Evolutionary conservation across 106 monocot species (phyloP), one percentile per base, ranked within the genome.

Genomic region (Ottelia alismoides): DNA sequence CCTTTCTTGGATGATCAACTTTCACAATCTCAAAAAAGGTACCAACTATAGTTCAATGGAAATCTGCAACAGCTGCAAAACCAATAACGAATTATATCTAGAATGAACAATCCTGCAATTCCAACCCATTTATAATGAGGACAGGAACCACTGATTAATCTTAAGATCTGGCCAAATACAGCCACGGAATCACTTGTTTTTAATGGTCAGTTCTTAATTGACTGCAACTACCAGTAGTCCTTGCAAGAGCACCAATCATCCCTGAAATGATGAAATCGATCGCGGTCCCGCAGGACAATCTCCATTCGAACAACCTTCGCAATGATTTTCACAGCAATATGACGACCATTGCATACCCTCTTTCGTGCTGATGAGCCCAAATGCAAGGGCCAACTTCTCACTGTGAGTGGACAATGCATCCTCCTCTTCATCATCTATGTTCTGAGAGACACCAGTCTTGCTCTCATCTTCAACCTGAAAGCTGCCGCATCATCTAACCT

Each of bases 321-420:
- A 10, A 59, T 60, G 51, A 75, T 6, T 53, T 75, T 75, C 64
- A 69, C 59, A 12, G 58, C 57, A 21, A 59, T 63, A 43, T 75
- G 68, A 22, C 68, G 69, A 52, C 69, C 64, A 16, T 47, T 58
- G 44, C 75, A 75, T 6, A 68, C 63, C 73, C 14, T 61, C 65
- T 1, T 22, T 6, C 1, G 63, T 74, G 68, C 74, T 74, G 11
- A 74, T 57, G 29, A 74, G 62, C n/a, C 68, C 74, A 63, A 62
- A 74, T 23, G 74, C 68, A 46, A 74, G 63, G 18, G 67, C 68
- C 63, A 74, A 20, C 30, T 74, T 74, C 62, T 74, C 74, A 56
- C 74, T 74, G 55, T 74, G 74, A n/a, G 56, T 68, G 20, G 56
- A 56, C 40, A 68, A 25, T 14, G 63, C 67, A 57, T 52, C 28